These are phyloP conservation scores for Pythium insidiosum DNA, from an alignment of 352 stramenopile genomes.

Conservation along the genomic window DNA sequence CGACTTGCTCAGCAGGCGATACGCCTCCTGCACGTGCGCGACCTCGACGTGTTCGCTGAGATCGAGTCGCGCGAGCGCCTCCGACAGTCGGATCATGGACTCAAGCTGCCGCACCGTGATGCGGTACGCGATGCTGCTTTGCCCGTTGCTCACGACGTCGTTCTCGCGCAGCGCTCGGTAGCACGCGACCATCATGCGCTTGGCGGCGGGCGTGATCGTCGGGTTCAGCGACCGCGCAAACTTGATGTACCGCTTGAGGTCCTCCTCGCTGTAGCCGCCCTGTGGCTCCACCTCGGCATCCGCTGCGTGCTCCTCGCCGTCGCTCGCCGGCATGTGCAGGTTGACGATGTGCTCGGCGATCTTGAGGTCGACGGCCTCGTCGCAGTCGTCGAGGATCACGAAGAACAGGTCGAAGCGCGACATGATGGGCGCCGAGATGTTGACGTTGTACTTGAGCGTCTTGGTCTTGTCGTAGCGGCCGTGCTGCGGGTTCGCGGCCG, in stretches of 20 bases:
- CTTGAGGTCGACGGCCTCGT: constrained; percentile 90
- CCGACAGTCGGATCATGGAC: constrained; percentile 96
- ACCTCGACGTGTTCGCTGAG: constrained; percentile 89
- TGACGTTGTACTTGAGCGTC: constrained; percentile 86
- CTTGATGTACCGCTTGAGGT: constrained; percentile 95
- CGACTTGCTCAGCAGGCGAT: constrained; percentile 94
- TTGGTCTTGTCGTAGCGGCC: constrained; percentile 91
- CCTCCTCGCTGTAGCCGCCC: constrained; percentile 61
- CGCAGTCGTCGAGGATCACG: constrained; percentile 97
- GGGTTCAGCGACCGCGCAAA: constrained; percentile 76
- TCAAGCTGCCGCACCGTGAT: constrained; percentile 99
- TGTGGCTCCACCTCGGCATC: too few relatives aligned
- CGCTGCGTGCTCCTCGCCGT: constrained; percentile 18
- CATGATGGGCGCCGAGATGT: constrained; percentile 95
- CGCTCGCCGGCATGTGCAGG: constrained; percentile 84
- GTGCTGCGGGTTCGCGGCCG: constrained; percentile 97
- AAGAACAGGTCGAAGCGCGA: constrained; percentile 99
- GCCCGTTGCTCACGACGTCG: constrained; percentile 87
- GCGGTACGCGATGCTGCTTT: constrained; percentile 95
- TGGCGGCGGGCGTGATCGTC: constrained; percentile 62
- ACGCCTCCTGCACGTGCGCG: constrained; percentile 94
- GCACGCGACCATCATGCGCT: constrained; percentile 94
- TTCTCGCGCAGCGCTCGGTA: constrained; percentile 97
- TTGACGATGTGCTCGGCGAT: constrained; percentile 98
- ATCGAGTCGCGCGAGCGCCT: constrained; percentile 94